phyloP scores from a whole-genome alignment of 805 yeast species.

The Blastobotrys terrestris region DNA sequence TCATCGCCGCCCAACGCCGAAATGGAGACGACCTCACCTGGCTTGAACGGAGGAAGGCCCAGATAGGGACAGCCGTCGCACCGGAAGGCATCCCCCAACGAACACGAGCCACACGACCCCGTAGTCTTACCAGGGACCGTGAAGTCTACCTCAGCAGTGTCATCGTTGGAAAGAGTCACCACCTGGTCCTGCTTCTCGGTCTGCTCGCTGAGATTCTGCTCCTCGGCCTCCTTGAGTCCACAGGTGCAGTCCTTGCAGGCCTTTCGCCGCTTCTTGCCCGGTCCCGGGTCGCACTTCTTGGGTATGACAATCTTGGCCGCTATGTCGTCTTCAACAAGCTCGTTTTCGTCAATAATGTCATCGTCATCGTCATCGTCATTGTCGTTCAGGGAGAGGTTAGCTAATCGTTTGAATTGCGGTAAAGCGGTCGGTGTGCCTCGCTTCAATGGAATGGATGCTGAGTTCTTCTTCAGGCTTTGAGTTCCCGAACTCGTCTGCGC shows the following conservation, averaged over 20 bases:
- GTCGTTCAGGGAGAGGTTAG: constrained; percentile 40
- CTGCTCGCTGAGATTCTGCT: constrained; percentile 37
- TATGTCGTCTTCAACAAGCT: constrained; percentile 39
- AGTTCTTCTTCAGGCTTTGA: constrained; percentile 16
- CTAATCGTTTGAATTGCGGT: constrained; percentile 26
- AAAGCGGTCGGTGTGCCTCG: constrained; percentile 4
- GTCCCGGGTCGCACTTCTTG: constrained; percentile 45
- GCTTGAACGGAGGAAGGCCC: constrained; percentile 97
- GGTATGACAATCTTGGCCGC: constrained; percentile 47
- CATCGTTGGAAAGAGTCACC: constrained; percentile 55
- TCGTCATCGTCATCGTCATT: constrained; percentile 38
- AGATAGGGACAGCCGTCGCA: constrained; percentile 98
- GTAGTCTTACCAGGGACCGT: constrained; percentile 89
- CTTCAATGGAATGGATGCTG: constrained; percentile 1
- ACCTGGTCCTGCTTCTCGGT: constrained; percentile 46
- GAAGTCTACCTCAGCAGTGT: constrained; percentile 85
- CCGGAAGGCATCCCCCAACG: constrained; percentile 96
- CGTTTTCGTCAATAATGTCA: constrained; percentile 53
- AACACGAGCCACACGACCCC: constrained; percentile 96
- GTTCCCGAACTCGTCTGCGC: constrained; percentile 15
- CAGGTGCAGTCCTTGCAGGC: constrained; percentile 99
- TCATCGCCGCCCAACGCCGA: constrained; percentile 64
- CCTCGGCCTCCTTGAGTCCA: constrained; percentile 85
- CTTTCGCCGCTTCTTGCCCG: constrained; percentile 60
- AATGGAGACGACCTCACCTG: constrained; percentile 83